Conservation (phyloP, 139 green algal species). For the Haematococcus sp. region DNA sequence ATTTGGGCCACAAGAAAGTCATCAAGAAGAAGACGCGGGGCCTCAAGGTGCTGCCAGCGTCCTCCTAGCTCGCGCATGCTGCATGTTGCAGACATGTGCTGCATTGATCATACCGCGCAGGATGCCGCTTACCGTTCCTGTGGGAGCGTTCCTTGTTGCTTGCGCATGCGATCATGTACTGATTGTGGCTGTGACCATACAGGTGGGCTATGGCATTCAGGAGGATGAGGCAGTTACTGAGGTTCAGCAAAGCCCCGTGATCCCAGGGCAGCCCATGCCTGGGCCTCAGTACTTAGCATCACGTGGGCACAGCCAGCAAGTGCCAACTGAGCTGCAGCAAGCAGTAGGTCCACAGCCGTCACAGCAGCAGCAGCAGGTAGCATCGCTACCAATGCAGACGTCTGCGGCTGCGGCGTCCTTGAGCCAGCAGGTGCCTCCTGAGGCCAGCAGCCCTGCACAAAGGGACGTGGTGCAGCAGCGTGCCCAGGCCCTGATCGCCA, state of each 20-base stretch:
- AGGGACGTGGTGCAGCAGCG: background rate
- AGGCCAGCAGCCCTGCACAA: background rate
- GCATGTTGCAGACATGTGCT: background rate
- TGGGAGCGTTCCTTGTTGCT: background rate
- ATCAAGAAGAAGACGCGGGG: conserved; percentile 14
- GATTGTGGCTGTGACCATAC: background rate
- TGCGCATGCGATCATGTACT: background rate
- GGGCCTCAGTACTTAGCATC: background rate
- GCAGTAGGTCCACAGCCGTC: background rate
- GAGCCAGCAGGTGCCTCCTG: too few relatives aligned
- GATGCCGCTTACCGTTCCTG: background rate
- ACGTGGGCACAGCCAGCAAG: background rate
- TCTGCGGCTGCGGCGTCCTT: too few relatives aligned
- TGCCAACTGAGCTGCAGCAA: background rate
- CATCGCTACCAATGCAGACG: too few relatives aligned
- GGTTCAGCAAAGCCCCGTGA: background rate
- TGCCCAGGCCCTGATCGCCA: background rate
- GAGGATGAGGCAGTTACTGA: background rate
- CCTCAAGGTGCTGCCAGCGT: background rate
- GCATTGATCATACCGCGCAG: background rate
- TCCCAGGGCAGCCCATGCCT: conserved; percentile 5
- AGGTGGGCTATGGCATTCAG: conserved; percentile 2
- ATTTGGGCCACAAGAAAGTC: background rate
- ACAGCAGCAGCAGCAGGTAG: background rate
- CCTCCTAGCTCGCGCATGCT: background rate